Conservation (phyloP, 2,329 filamentous ascomycete species). For the Aspergillus floridensis region DNA sequence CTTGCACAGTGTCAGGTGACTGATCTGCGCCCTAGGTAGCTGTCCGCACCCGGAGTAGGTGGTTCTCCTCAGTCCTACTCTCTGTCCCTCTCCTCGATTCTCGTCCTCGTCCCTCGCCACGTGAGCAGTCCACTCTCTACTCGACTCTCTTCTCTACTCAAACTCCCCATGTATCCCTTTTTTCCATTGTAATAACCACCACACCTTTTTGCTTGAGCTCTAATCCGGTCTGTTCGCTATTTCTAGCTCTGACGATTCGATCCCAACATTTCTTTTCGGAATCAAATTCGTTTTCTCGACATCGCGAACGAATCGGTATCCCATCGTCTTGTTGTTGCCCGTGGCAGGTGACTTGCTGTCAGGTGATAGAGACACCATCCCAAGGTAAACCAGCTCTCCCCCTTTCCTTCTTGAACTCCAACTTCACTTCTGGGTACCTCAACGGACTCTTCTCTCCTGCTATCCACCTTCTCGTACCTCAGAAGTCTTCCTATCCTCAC, state of each 20-base stretch:
- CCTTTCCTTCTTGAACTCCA: conserved; percentile 18
- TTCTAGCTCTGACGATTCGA: conserved; percentile 4
- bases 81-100: conserved; percentile 18
- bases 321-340: conserved; percentile 37
- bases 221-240: conserved; percentile 18
- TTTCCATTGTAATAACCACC: conserved; percentile 26
- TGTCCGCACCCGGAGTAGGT: conserved; percentile 17
- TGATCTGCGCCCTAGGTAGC: conserved; percentile 19
- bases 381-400: conserved; percentile 32
- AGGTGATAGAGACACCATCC: conserved; percentile 44
- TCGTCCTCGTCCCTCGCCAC: conserved; percentile 33
- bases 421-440: conserved; percentile 11
- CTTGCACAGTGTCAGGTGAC: conserved; percentile 32
- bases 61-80: conserved; percentile 5
- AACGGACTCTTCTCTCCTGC: background rate
- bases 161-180: conserved; percentile 26
- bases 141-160: conserved; percentile 31
- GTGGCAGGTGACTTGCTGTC: conserved; percentile 46
- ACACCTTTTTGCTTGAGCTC: conserved; percentile 19
- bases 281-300: conserved; percentile 20
- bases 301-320: conserved; percentile 26
- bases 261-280: conserved; percentile 16
- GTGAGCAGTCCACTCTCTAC: conserved; percentile 41
- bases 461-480: conserved; percentile 8
- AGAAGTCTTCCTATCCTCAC: conserved; percentile 7